Conservation (phyloP, 2,329 filamentous ascomycete species). For the Talaromyces islandicus region DNA sequence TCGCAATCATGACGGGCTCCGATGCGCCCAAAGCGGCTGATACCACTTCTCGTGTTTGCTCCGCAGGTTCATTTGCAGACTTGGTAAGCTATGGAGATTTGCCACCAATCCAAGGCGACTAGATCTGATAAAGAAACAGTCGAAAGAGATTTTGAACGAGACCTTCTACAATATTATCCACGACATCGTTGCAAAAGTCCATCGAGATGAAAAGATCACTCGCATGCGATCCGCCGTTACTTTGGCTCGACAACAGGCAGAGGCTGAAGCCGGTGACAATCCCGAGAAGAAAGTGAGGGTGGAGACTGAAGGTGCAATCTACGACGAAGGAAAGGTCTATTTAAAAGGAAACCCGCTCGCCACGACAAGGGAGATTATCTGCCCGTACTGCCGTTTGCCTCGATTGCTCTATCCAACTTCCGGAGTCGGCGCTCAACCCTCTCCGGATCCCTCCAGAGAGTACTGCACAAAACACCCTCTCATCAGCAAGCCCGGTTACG, state of each 20-base stretch:
- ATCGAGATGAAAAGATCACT: constrained; percentile 56
- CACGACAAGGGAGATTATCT: constrained; percentile 54
- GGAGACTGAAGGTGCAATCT: constrained; percentile 48
- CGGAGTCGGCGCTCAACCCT: constrained; percentile 43
- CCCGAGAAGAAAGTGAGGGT: constrained; percentile 28
- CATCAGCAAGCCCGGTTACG: constrained; percentile 52
- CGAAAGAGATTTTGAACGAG: constrained; percentile 50
- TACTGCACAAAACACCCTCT: constrained; percentile 58
- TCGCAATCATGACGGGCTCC: constrained; percentile 17
- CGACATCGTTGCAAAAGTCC: constrained; percentile 52
- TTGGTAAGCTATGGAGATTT: constrained; percentile 24
- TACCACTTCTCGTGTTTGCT: constrained; percentile 22
- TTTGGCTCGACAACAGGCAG: constrained; percentile 37
- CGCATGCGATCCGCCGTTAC: constrained; percentile 50
- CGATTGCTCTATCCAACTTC: constrained; percentile 53
- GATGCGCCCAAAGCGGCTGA: constrained; percentile 24
- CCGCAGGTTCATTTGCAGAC: constrained; percentile 35
- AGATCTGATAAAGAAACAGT: constrained; percentile 21
- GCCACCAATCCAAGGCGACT: not conserved
- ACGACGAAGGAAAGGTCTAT: constrained; percentile 48
- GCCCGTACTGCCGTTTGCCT: constrained; percentile 55
- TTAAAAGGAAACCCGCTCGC: constrained; percentile 55
- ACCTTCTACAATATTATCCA: constrained; percentile 56
- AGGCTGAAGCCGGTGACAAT: constrained; percentile 31
- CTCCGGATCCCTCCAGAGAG: constrained; percentile 45